phyloP scores from a whole-genome alignment of 768 basidiomycete genomes.

The Kondoa malvinella region DNA sequence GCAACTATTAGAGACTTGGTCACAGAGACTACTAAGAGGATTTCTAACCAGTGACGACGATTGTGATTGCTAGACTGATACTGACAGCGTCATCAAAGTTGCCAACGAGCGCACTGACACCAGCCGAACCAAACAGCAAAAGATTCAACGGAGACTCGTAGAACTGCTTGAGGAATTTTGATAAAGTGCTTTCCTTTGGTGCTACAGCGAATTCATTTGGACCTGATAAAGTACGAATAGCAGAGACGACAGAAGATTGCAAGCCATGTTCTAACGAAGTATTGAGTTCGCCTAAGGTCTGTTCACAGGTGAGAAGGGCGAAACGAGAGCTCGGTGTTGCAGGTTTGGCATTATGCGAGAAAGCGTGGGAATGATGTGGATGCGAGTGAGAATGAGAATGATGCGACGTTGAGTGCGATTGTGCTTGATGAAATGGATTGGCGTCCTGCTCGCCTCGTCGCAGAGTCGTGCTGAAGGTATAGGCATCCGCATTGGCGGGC shows the following conservation, averaged over 20 bases:
- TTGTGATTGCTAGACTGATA: slow-evolving; percentile 76
- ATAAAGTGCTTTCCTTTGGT: slow-evolving; percentile 55
- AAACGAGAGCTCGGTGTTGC: background rate
- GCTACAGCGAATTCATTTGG: slow-evolving; percentile 78
- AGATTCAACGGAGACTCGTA: slow-evolving; percentile 89
- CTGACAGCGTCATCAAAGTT: slow-evolving; percentile 87
- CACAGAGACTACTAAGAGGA: slow-evolving; percentile 5
- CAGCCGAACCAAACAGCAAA: slow-evolving; percentile 72
- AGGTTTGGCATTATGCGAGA: slow-evolving; percentile 1
- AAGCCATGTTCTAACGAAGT: slow-evolving; percentile 15
- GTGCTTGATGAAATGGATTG: background rate
- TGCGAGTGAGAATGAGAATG: background rate
- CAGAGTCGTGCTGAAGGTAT: slow-evolving; percentile 17
- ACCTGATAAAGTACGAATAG: slow-evolving; percentile 25
- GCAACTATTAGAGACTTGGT: slow-evolving; percentile 24
- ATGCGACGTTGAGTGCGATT: background rate
- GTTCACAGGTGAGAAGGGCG: background rate
- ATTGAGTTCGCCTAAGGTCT: background rate
- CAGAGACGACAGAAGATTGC: slow-evolving; percentile 17
- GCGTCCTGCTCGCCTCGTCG: slow-evolving; percentile 10
- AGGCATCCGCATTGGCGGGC: slow-evolving; percentile 1
- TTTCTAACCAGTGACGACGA: slow-evolving; percentile 81
- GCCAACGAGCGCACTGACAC: slow-evolving; percentile 80
- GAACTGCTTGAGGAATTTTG: slow-evolving; percentile 88
- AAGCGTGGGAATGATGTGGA: background rate